Percentiles rank a stretch among this genome's conserved stretches.
Conservation (phyloP, 2,329 filamentous ascomycete genomes). For the Apiospora koreana region DNA sequence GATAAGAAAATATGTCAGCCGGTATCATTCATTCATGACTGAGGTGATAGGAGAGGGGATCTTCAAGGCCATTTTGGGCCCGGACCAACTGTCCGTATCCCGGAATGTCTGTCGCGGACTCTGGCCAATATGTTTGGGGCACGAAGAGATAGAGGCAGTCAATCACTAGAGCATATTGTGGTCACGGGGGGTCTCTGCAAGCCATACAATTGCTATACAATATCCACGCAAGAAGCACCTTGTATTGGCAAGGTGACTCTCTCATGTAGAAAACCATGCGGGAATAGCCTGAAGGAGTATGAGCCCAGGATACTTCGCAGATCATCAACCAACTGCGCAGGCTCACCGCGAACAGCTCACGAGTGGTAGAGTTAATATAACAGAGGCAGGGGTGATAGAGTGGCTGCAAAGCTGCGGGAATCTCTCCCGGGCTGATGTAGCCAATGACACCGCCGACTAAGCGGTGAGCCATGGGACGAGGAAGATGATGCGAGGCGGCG, state of each 20-base stretch:
- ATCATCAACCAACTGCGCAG: background rate
- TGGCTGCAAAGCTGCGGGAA: background rate
- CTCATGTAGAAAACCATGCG: background rate
- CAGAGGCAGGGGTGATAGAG: background rate
- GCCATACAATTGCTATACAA: background rate
- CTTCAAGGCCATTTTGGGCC: background rate
- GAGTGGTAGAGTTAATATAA: background rate
- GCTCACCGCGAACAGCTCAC: background rate
- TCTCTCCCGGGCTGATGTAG: background rate
- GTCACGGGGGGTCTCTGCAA: background rate
- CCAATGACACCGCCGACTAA: background rate
- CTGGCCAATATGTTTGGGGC: conserved; percentile 11
- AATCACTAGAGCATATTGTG: background rate
- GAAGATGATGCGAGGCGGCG: background rate
- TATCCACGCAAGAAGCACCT: background rate
- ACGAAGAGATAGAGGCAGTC: background rate
- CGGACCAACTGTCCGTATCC: background rate
- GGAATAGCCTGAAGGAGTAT: background rate
- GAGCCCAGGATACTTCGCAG: background rate
- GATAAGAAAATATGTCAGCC: conserved; percentile 17
- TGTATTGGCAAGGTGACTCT: background rate
- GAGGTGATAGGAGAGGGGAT: background rate
- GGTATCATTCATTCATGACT: conserved; percentile 16
- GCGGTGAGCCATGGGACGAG: conserved; percentile 6
- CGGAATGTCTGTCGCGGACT: conserved; percentile 10